phyloP scores from a whole-genome alignment of 805 yeast genomes.

The Candida morakotiae region DNA sequence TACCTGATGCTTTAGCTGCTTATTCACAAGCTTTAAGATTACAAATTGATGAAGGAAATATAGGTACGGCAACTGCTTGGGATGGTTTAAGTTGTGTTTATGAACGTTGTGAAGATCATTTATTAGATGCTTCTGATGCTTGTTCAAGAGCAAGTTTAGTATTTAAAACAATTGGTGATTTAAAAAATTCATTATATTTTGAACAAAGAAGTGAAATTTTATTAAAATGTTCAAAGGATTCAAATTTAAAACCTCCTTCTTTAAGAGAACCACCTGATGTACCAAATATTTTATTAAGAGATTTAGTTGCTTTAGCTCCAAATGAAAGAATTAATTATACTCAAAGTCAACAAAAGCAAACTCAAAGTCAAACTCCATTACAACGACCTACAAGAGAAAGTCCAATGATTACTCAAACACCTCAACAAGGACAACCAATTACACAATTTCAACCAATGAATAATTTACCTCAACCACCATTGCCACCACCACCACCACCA shows the following conservation, averaged over 20 bases:
- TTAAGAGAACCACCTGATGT: conserved; percentile 46
- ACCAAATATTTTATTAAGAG: conserved; percentile 39
- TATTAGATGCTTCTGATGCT: conserved; percentile 58
- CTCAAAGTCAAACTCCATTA: conserved; percentile 11
- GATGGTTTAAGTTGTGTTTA: conserved; percentile 61
- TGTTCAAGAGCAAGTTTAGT: conserved; percentile 49
- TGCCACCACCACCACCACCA: conserved; percentile 7
- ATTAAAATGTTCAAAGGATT: conserved; percentile 38
- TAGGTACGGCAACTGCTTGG: conserved; percentile 57
- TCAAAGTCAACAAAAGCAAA: conserved; percentile 27
- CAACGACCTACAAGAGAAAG: conserved; percentile 8
- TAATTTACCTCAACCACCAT: no score
- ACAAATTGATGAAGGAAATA: conserved; percentile 43
- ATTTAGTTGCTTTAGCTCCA: conserved; percentile 39
- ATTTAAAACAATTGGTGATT: conserved; percentile 44
- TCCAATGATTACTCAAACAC: conserved; percentile 9
- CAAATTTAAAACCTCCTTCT: conserved; percentile 45
- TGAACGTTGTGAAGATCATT: conserved; percentile 59
- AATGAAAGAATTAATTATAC: conserved; percentile 36
- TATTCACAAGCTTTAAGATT: conserved; percentile 61
- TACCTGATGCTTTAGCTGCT: conserved; percentile 64
- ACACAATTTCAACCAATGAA: conserved; percentile 1
- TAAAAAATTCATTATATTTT: conserved; percentile 35
- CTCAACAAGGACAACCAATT: conserved; percentile 9
- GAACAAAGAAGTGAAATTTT: conserved; percentile 43